These are phyloP conservation scores for Xylaria arbuscula DNA, from an alignment of 2,329 filamentous ascomycete genomes.

Conservation along the genomic window DNA sequence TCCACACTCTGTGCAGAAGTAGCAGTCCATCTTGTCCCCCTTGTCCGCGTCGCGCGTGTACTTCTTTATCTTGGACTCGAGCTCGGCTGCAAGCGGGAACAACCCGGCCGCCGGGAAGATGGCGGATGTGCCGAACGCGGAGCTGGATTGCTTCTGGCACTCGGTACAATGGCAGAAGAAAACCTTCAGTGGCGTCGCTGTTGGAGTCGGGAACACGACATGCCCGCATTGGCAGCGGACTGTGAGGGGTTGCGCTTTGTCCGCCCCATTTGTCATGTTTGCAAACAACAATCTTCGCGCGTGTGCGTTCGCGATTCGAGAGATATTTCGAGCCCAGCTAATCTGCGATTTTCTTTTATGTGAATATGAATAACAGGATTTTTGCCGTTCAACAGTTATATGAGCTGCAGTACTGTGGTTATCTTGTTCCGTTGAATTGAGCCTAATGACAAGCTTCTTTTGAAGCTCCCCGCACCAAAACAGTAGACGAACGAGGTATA, in stretches of 20 bases:
- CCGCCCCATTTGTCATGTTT: slow-evolving; percentile 6
- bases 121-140: slow-evolving; percentile 60
- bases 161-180: slow-evolving; percentile 61
- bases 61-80: slow-evolving; percentile 50
- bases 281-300: neutral
- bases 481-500: neutral
- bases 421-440: neutral
- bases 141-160: slow-evolving; percentile 58
- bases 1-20: slow-evolving; percentile 54
- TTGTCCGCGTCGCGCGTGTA: slow-evolving; percentile 55
- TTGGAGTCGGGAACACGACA: slow-evolving; percentile 53
- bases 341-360: neutral
- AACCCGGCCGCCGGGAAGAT: slow-evolving; percentile 56
- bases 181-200: slow-evolving; percentile 51
- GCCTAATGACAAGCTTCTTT: neutral
- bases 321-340: neutral
- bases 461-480: neutral
- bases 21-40: slow-evolving; percentile 57
- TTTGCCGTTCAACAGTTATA: neutral
- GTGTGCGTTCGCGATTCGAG: neutral
- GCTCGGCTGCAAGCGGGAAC: slow-evolving; percentile 53
- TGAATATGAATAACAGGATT: neutral
- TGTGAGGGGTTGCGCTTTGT: slow-evolving; percentile 37
- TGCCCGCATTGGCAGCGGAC: slow-evolving; percentile 56
- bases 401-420: neutral